Conservation (phyloP, 768 basidiomycete genomes). For the Pholiota microspora region DNA sequence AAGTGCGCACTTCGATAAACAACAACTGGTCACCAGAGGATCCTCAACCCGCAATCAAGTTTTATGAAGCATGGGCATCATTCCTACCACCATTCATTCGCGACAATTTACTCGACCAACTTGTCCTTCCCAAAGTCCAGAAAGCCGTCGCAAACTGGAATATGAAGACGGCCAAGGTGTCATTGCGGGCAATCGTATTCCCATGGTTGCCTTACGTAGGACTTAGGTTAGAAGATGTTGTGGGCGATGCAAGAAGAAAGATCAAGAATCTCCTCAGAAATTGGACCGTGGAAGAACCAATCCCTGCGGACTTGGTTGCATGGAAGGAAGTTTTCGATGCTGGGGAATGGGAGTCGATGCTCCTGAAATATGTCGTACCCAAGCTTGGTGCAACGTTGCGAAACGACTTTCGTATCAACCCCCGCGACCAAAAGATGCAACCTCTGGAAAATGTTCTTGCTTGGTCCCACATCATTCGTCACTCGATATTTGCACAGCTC, state of each 20-base stretch:
- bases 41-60: conserved; percentile 70
- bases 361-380: conserved; percentile 90
- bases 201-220: conserved; percentile 95
- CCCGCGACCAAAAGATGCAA: conserved; percentile 83
- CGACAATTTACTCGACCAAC: conserved; percentile 95
- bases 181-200: conserved; percentile 82
- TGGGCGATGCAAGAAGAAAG: conserved; percentile 86
- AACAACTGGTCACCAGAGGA: conserved; percentile 87
- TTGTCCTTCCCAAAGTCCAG: conserved; percentile 90
- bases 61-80: conserved; percentile 87
- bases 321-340: conserved; percentile 88
- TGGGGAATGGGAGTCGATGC: conserved; percentile 86
- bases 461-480: conserved; percentile 75
- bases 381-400: conserved; percentile 83
- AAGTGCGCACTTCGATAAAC: conserved; percentile 89
- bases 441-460: conserved; percentile 74
- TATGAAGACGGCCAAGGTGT: conserved; percentile 49
- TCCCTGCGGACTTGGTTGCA: conserved; percentile 70
- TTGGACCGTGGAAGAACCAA: conserved; percentile 71
- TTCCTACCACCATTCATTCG: conserved; percentile 88
- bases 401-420: conserved; percentile 87
- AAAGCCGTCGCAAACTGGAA: conserved; percentile 86
- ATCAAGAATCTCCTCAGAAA: conserved; percentile 73
- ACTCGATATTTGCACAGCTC: conserved; percentile 77
- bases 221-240: conserved; percentile 74